Base-by-base conservation (phyloP, 192 early-diverging fungal species). In the Mortierella alpina region DNA sequence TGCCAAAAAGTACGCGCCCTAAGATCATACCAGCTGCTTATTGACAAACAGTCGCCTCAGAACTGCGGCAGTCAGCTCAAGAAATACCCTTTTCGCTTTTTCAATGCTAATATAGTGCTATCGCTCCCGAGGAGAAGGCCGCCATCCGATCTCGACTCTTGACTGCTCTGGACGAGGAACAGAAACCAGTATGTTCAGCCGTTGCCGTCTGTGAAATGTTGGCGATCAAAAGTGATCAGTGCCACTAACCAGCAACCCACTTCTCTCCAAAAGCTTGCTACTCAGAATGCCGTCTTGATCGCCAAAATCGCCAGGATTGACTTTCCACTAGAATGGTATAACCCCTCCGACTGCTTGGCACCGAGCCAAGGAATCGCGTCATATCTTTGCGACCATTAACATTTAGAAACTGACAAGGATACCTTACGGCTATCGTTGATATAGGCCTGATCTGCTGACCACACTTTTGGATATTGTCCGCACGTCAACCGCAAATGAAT, bases 281-380 rank as follows among this genome's bases (percentile, higher is more conserved):
- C 83, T 9, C 92, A 95, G 66, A 92, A 93, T 77, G 93, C 92
- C 58, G 87, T 97, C 12, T 73, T 93, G 40, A 85, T 91, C 17
- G 82, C 96, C 50, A 93, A 93, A 59, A 95, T 98, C 68, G 94
- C 96, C 1, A 86, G 95, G 23, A 79, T 93, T 67, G 96, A 98
- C 74, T 98, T 86, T 77, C 96, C 96, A 12, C 79, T 87, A 68
- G 93, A 96, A 47, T 97, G 96, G 96, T 93, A 53, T 48, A 50
- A 23, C 0, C 0, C 11, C 11, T 2, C n/a, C 23, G 7, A 49
- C 20, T 20, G 15, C 22, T 2, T 47, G n/a, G 31, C 31, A 3
- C 31, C 31, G 31, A n/a, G n/a, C n/a, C n/a, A n/a, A n/a, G n/a
- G n/a, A 31, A 31, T 31, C 31, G 31, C 31, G 3, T 31, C 31